Conservation (phyloP, 2,329 filamentous ascomycete genomes). For the Calonectria hongkongensis region DNA sequence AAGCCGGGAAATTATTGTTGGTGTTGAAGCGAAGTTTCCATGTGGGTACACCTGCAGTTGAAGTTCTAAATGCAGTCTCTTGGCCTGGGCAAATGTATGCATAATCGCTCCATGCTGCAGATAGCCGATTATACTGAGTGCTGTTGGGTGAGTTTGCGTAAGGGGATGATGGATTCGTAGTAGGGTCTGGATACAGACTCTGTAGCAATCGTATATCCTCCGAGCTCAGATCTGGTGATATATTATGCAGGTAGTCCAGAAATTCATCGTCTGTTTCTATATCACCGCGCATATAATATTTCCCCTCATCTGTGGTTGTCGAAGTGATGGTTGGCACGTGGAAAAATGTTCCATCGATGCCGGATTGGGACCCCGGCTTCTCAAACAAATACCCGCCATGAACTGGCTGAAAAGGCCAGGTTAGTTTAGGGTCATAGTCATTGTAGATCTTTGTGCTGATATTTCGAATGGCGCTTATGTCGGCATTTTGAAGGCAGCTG, state of each 20-base stretch:
- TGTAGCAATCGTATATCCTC: slow-evolving; percentile 56
- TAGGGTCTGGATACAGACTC: slow-evolving; percentile 61
- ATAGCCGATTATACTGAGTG: slow-evolving; percentile 66
- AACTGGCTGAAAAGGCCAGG: slow-evolving; percentile 70
- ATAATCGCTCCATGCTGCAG: slow-evolving; percentile 66
- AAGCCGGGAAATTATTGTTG: slow-evolving; percentile 57
- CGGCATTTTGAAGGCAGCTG: slow-evolving; percentile 61
- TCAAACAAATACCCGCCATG: slow-evolving; percentile 67
- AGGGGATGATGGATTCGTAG: slow-evolving; percentile 57
- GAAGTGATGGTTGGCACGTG: slow-evolving; percentile 62
- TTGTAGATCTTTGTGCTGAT: slow-evolving; percentile 63
- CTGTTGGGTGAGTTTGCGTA: slow-evolving; percentile 62
- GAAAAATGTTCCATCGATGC: slow-evolving; percentile 61
- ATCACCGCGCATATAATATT: slow-evolving; percentile 57
- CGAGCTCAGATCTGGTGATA: slow-evolving; percentile 54
- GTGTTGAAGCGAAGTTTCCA: slow-evolving; percentile 64
- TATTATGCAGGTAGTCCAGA: slow-evolving; percentile 60
- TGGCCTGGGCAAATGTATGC: slow-evolving; percentile 66
- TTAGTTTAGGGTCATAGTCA: slow-evolving; percentile 62
- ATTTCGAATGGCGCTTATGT: slow-evolving; percentile 59
- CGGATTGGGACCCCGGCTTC: slow-evolving; percentile 65
- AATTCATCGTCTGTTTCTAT: slow-evolving; percentile 62
- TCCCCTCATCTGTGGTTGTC: slow-evolving; percentile 60
- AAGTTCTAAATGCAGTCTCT: slow-evolving; percentile 64
- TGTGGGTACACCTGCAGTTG: slow-evolving; percentile 56